These are phyloP conservation scores for Malus hybrid DNA, from an alignment of 331 rosid genomes.

Conservation along the genomic window DNA sequence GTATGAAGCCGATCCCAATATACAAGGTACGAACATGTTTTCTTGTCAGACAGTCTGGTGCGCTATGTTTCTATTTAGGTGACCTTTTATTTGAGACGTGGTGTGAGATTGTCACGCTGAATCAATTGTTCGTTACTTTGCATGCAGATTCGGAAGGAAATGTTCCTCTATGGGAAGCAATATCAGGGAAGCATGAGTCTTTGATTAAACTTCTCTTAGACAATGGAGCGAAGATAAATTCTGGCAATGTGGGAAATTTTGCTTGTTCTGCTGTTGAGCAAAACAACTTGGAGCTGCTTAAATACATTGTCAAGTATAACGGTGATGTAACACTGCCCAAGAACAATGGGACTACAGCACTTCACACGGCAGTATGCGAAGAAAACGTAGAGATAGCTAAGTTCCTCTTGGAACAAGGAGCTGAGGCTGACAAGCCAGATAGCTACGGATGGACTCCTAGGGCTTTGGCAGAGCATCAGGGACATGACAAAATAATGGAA, in stretches of 20 bases:
- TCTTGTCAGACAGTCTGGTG: neutral
- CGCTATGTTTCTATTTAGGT: too few relatives aligned
- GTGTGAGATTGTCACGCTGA: neutral
- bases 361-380: conserved; percentile 51
- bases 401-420: conserved; percentile 54
- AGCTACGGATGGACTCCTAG: conserved; percentile 49
- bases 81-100: neutral
- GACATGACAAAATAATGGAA: conserved; percentile 36
- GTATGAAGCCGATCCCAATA: conserved; percentile 54
- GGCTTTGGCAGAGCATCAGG: conserved; percentile 46
- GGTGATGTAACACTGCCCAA: conserved; percentile 33
- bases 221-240: conserved; percentile 40
- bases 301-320: conserved; percentile 22
- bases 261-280: conserved; percentile 45
- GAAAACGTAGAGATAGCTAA: conserved; percentile 38
- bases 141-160: conserved; percentile 47
- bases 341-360: conserved; percentile 41
- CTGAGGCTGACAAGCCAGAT: conserved; percentile 36
- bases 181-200: conserved; percentile 28
- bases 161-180: conserved; percentile 56
- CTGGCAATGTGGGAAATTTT: conserved; percentile 18
- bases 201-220: conserved; percentile 33
- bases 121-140: neutral
- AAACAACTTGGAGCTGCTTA: conserved; percentile 45
- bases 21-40: conserved; percentile 33